A percentile compares a stretch with the other conserved stretches of the same genome.
Evolutionary conservation across 805 yeast genomes (phyloP).

Genomic region (Saccharomycopsis sp.): DNA sequence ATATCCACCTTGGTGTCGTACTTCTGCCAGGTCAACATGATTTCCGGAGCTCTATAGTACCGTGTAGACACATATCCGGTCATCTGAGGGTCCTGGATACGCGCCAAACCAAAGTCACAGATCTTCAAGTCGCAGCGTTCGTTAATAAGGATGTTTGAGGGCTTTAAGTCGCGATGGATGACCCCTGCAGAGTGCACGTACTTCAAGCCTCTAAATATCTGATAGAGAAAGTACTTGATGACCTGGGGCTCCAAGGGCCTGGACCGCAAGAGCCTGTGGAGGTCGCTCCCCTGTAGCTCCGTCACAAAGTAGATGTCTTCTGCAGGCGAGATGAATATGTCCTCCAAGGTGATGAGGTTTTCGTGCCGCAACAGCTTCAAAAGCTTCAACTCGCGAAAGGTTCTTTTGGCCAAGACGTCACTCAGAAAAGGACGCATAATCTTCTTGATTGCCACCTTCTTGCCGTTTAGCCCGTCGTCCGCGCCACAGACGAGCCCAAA

Average conservation of each 20-base stretch:
- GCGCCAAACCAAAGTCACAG: slow-evolving; percentile 91
- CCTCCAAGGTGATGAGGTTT: slow-evolving; percentile 86
- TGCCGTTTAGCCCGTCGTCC: slow-evolving; percentile 68
- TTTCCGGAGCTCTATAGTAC: slow-evolving; percentile 96
- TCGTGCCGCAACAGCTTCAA: slow-evolving; percentile 92
- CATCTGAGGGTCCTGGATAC: slow-evolving; percentile 98
- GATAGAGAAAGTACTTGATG: slow-evolving; percentile 94
- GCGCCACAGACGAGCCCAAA: slow-evolving; percentile 98
- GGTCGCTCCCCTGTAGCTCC: slow-evolving; percentile 93
- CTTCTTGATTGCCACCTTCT: slow-evolving; percentile 94
- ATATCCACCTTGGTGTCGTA: slow-evolving; percentile 95
- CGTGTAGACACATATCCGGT: slow-evolving; percentile 96
- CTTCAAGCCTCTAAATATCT: slow-evolving; percentile 82
- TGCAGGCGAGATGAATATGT: slow-evolving; percentile 86
- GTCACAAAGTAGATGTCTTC: slow-evolving; percentile 97
- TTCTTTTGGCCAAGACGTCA: slow-evolving; percentile 90
- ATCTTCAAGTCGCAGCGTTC: slow-evolving; percentile 88
- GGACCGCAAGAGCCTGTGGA: slow-evolving; percentile 83
- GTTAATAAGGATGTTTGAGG: slow-evolving; percentile 75
- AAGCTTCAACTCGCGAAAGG: slow-evolving; percentile 90
- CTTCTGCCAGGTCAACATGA: slow-evolving; percentile 98
- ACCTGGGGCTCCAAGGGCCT: slow-evolving; percentile 94
- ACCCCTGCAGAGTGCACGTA: slow-evolving; percentile 91
- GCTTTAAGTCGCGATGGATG: slow-evolving; percentile 83
- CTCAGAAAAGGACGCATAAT: slow-evolving; percentile 97